These are phyloP conservation scores for Panellus pusillus DNA, from an alignment of 768 basidiomycete genomes.

Conservation along the genomic window DNA sequence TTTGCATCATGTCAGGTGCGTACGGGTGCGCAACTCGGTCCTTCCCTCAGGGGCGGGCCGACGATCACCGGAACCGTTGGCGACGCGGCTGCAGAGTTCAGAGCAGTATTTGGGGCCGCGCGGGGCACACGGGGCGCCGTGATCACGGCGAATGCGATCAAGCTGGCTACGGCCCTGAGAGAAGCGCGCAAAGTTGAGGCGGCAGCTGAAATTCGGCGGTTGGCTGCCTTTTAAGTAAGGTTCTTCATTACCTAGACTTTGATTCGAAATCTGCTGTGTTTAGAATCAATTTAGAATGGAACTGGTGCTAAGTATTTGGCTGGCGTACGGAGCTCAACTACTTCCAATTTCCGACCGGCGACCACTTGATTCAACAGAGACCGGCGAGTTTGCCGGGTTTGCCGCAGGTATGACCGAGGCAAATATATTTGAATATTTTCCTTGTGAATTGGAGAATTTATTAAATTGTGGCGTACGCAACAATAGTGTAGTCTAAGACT, in stretches of 20 bases:
- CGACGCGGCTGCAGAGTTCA: constrained; percentile 4
- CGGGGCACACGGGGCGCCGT: not conserved
- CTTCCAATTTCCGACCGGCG: too few relatives aligned
- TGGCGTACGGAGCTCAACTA: too few relatives aligned
- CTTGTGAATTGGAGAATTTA: too few relatives aligned
- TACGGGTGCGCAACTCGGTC: constrained; percentile 1
- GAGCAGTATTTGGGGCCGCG: not conserved
- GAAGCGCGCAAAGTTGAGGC: not conserved
- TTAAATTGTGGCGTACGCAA: too few relatives aligned
- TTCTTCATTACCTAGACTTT: too few relatives aligned
- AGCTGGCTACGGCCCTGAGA: not conserved
- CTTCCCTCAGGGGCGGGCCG: not conserved
- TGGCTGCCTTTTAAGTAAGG: not conserved
- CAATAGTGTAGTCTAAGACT: not conserved
- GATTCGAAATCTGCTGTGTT: too few relatives aligned
- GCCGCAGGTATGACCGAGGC: too few relatives aligned
- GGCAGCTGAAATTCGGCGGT: not conserved
- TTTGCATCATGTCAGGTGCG: not conserved
- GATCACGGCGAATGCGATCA: not conserved
- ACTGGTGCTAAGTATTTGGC: too few relatives aligned
- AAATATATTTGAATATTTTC: too few relatives aligned
- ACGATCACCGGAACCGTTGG: constrained; percentile 2
- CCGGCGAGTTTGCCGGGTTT: too few relatives aligned
- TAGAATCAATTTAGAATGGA: too few relatives aligned
- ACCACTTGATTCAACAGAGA: too few relatives aligned